phyloP scores from a whole-genome alignment of 2,329 filamentous ascomycete genomes.

The Aspergillus japonicus region DNA sequence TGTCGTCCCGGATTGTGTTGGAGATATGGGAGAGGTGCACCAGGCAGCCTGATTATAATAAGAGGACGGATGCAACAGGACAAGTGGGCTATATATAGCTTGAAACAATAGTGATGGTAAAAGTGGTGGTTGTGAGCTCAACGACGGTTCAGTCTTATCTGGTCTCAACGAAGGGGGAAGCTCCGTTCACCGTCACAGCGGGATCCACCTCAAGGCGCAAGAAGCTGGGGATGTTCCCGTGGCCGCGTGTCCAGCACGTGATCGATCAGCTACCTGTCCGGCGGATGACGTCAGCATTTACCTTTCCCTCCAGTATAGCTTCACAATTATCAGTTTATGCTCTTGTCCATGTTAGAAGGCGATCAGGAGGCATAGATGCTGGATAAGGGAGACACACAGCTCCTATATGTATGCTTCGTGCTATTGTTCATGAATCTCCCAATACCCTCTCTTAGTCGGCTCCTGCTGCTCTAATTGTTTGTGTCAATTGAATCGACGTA shows the following conservation, averaged over 20 bases:
- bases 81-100: neutral
- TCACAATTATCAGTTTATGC: neutral
- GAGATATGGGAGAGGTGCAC: neutral
- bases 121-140: neutral
- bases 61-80: neutral
- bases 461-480: neutral
- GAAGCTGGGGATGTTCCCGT: constrained; percentile 11
- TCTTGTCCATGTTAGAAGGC: too few relatives aligned
- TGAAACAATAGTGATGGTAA: neutral
- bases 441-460: neutral
- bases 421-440: too few relatives aligned
- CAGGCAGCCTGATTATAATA: neutral
- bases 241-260: constrained; percentile 18
- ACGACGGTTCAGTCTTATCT: constrained; percentile 4
- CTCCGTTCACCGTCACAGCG: constrained; percentile 5
- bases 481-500: neutral
- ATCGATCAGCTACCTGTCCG: neutral
- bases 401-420: too few relatives aligned
- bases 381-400: too few relatives aligned
- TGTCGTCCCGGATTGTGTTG: neutral
- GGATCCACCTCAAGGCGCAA: constrained; percentile 9
- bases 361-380: too few relatives aligned
- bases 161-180: constrained; percentile 11
- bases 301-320: neutral
- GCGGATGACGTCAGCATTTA: constrained; percentile 13